Evolutionary conservation across 2,329 filamentous ascomycete genomes (phyloP).

Genomic region (Calonectria pauciramosa): DNA sequence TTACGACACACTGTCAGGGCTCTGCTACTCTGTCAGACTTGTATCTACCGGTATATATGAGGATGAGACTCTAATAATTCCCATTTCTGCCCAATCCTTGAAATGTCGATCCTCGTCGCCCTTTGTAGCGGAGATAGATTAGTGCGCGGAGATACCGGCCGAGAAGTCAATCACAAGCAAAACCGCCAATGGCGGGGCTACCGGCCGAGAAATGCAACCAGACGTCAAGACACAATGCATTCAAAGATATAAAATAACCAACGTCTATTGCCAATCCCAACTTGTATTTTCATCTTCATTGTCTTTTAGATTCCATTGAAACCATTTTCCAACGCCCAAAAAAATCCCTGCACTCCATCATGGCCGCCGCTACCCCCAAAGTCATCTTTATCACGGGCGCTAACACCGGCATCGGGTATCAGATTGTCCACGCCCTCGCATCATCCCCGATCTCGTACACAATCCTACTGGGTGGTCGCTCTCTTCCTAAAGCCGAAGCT

Average conservation of each 20-base stretch:
- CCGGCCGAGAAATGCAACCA: slow-evolving; percentile 11
- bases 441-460: slow-evolving; percentile 36
- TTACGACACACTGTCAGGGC: background rate
- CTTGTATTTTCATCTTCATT: background rate
- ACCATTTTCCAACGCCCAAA: background rate
- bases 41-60: background rate
- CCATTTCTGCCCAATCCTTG: background rate
- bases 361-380: background rate
- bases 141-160: slow-evolving; percentile 15
- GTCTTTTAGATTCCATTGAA: background rate
- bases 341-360: background rate
- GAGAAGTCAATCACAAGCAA: background rate
- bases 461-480: slow-evolving; percentile 46
- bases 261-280: background rate
- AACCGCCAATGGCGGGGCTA: background rate
- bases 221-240: no score
- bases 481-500: slow-evolving; percentile 38
- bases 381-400: slow-evolving; percentile 30
- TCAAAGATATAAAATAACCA: background rate
- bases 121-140: background rate
- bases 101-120: background rate
- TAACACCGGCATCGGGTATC: slow-evolving; percentile 47
- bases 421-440: slow-evolving; percentile 41
- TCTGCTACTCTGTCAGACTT: background rate
- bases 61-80: no score